phyloP scores from a whole-genome alignment of 208 protist species.

The Wallacemonas rigidus region DNA sequence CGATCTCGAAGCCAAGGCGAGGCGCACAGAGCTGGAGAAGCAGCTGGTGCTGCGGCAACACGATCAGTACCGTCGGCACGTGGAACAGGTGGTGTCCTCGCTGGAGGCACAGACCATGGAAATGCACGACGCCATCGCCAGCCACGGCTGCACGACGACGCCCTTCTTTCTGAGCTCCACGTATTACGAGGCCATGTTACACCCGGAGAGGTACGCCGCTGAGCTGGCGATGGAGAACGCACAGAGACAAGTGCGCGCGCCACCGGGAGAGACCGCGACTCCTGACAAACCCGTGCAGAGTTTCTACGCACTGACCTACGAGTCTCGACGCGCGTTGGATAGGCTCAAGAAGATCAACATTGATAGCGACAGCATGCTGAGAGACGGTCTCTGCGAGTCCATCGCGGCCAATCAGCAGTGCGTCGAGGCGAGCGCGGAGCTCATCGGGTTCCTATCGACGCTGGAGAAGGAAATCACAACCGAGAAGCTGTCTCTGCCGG shows the following conservation, averaged over 20 bases:
- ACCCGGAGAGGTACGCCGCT: conserved; percentile 26
- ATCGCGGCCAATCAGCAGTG: conserved; percentile 35
- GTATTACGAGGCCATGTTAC: conserved; percentile 23
- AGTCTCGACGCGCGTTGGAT: conserved; percentile 26
- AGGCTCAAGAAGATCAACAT: conserved; percentile 47
- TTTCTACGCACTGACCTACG: conserved; percentile 41
- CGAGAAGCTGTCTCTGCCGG: conserved; percentile 35
- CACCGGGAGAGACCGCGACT: neutral
- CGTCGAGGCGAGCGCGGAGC: conserved; percentile 35
- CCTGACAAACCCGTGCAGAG: conserved; percentile 10
- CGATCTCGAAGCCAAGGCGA: conserved; percentile 58
- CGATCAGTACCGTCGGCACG: conserved; percentile 72
- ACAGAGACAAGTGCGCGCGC: neutral
- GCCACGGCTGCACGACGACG: conserved; percentile 53
- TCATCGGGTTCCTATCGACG: conserved; percentile 50
- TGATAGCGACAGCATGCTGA: conserved; percentile 39
- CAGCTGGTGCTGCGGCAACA: conserved; percentile 73
- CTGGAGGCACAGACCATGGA: conserved; percentile 50
- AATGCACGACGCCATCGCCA: conserved; percentile 56
- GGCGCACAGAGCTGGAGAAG: conserved; percentile 54
- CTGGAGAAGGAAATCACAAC: conserved; percentile 53
- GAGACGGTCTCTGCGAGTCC: conserved; percentile 32
- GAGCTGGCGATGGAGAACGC: neutral
- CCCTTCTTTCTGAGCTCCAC: conserved; percentile 41
- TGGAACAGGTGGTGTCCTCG: conserved; percentile 42